Base-by-base conservation (phyloP, 768 basidiomycete genomes). In the Botryobasidium botryosum region DNA sequence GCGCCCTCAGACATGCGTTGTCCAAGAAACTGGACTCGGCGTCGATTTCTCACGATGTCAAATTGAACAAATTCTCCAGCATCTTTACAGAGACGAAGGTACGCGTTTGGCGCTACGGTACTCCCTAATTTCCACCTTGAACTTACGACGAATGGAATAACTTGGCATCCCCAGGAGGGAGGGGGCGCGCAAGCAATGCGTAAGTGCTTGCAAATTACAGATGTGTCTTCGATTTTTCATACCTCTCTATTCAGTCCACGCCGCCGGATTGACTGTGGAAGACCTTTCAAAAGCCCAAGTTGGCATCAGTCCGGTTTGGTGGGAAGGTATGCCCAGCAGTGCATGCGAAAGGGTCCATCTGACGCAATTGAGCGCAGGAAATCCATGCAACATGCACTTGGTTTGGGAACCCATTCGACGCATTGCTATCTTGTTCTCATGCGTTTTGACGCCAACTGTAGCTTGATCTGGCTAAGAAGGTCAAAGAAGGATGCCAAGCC, bases 201-300 rank as follows among this genome's bases (percentile, higher is more conserved):
- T 86, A 54, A 60, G 78, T 59, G 32, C 5, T 47, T 15, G n/a
- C 18, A 25, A 27, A 35, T n/a, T 43, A 17, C 44, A 20, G 20
- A 10, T 6, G 18, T 13, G 35, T 12, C 21, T 29, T 39, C 33
- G 17, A 29, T 15, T 32, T 25, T 20, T 28, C 17, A 3, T 29
- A 28, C 40, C 28, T 36, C 43, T 38, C 25, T 42, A 33, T 31
- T 17, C 46, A 82, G 84, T 87, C 21, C 84, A 87, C 56, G 85
- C 77, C 32, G 74, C 75, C 26, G 83, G 83, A 4, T 58, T 88
- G 51, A 70, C 69, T 20, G 80, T 82, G 55, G 71, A 74, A 51
- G 85, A 88, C 52, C 82, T 88, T 75, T 58, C 77, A 45, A 87
- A 84, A 58, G 75, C 86, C 43, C 85, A 88, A 79, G 78, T 90